Evolutionary conservation across 2,329 filamentous ascomycete species (phyloP).

Genomic region (Hypoxylon sp.): DNA sequence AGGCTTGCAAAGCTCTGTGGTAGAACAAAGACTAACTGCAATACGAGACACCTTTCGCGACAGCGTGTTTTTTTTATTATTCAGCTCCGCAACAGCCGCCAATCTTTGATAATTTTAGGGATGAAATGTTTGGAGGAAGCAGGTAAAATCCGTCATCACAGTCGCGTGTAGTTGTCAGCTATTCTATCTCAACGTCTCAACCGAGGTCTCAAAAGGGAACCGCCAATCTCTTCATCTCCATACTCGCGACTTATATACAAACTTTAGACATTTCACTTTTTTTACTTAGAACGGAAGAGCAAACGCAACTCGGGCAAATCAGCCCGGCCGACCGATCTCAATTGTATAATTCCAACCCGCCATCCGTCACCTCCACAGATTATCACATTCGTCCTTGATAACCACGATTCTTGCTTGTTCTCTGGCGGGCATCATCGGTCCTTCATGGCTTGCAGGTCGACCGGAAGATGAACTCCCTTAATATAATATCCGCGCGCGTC

Average conservation of each 20-base stretch:
- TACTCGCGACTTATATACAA: slow-evolving; percentile 24
- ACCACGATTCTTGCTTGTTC: slow-evolving; percentile 36
- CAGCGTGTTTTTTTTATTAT: slow-evolving; percentile 38
- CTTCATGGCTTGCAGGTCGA: slow-evolving; percentile 69
- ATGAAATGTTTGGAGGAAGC: slow-evolving; percentile 38
- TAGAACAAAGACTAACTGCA: slow-evolving; percentile 31
- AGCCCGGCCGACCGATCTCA: slow-evolving; percentile 36
- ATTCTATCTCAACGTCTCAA: slow-evolving; percentile 40
- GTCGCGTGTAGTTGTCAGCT: slow-evolving; percentile 39
- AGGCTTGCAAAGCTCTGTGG: slow-evolving; percentile 40
- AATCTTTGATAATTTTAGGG: slow-evolving; percentile 27
- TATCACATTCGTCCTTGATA: slow-evolving; percentile 13
- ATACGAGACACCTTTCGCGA: slow-evolving; percentile 36
- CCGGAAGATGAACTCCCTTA: slow-evolving; percentile 94
- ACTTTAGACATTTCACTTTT: slow-evolving; percentile 18
- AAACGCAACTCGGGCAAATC: slow-evolving; percentile 34
- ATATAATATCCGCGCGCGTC: slow-evolving; percentile 90
- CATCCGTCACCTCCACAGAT: slow-evolving; percentile 14
- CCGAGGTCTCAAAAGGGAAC: slow-evolving; percentile 41
- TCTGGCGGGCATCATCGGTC: slow-evolving; percentile 45
- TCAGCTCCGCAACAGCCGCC: slow-evolving; percentile 21
- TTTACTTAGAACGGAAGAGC: not conserved
- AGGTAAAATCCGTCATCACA: slow-evolving; percentile 29
- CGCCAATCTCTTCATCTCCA: slow-evolving; percentile 20
- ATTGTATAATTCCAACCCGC: slow-evolving; percentile 29